A percentile compares a stretch with the other conserved stretches of the same genome.
Evolutionary conservation across 106 monocot species (phyloP).

Genomic region (Dendrobium huoshanense): DNA sequence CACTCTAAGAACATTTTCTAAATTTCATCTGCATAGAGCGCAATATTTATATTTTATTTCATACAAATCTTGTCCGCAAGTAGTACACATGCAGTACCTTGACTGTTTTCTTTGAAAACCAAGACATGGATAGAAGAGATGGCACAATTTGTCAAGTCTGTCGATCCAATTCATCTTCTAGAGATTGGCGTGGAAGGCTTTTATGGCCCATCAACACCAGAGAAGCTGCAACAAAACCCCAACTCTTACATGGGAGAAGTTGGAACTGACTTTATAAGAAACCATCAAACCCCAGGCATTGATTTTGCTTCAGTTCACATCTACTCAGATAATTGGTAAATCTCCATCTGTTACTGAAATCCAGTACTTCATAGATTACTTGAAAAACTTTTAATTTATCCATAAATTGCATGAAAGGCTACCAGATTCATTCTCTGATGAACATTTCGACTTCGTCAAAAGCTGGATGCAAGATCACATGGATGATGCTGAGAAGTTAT

Average conservation of each 20-base stretch:
- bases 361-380: background rate
- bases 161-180: slow-evolving; percentile 67
- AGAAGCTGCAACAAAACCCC: slow-evolving; percentile 46
- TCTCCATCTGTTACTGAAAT: background rate
- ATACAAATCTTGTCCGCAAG: background rate
- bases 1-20: background rate
- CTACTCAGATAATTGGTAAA: slow-evolving; percentile 73
- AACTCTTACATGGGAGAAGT: slow-evolving; percentile 20
- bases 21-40: background rate
- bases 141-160: slow-evolving; percentile 65
- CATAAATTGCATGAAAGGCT: slow-evolving; percentile 34
- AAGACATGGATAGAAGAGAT: slow-evolving; percentile 95
- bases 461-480: slow-evolving; percentile 89
- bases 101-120: background rate
- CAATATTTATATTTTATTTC: background rate
- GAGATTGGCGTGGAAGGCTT: slow-evolving; percentile 73
- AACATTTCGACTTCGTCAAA: slow-evolving; percentile 49
- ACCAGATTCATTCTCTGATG: slow-evolving; percentile 17
- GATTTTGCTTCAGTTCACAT: slow-evolving; percentile 90
- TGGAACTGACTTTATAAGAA: slow-evolving; percentile 86
- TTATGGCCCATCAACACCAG: slow-evolving; percentile 79
- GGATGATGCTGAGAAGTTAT: slow-evolving; percentile 51
- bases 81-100: background rate
- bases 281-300: slow-evolving; percentile 51
- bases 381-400: background rate